These are phyloP conservation scores for Linnemannia zychae DNA, from an alignment of 192 early-diverging fungal species.

Conservation along the genomic window DNA sequence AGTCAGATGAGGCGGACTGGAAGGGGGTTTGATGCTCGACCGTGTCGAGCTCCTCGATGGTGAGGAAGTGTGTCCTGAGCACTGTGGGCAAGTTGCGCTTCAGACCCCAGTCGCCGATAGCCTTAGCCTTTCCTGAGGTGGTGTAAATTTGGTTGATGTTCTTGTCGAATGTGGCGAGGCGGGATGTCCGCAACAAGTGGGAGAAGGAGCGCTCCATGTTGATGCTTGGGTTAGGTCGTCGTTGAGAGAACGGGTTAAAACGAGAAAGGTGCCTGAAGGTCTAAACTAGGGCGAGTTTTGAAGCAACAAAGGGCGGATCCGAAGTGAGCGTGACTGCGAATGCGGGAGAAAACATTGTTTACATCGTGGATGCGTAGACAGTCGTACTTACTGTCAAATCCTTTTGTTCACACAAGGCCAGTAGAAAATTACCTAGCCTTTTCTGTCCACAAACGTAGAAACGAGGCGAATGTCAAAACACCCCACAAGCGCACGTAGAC, in stretches of 20 bases:
- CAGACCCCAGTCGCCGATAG: slow-evolving; percentile 80
- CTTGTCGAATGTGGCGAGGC: slow-evolving; percentile 76
- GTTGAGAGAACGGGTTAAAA: neutral
- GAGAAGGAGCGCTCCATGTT: slow-evolving; percentile 76
- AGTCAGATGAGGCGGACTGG: slow-evolving; percentile 71
- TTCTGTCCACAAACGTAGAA: too few relatives aligned
- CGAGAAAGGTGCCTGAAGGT: neutral
- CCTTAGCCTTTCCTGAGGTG: slow-evolving; percentile 64
- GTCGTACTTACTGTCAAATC: neutral
- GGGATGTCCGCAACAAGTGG: slow-evolving; percentile 75
- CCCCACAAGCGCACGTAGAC: neutral
- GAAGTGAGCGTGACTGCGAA: neutral
- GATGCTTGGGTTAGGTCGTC: neutral
- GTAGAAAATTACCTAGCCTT: too few relatives aligned
- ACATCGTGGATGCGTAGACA: slow-evolving; percentile 6
- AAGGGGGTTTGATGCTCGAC: slow-evolving; percentile 79
- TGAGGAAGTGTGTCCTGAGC: slow-evolving; percentile 67
- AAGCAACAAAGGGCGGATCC: neutral
- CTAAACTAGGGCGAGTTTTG: neutral
- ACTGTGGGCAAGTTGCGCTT: slow-evolving; percentile 80
- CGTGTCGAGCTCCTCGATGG: slow-evolving; percentile 73
- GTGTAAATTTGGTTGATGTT: slow-evolving; percentile 81
- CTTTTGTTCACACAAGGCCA: too few relatives aligned
- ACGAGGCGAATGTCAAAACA: neutral
- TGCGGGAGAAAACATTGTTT: neutral